Conservation (phyloP, 108 stramenopile genomes). For the Nitzschia sp. region DNA sequence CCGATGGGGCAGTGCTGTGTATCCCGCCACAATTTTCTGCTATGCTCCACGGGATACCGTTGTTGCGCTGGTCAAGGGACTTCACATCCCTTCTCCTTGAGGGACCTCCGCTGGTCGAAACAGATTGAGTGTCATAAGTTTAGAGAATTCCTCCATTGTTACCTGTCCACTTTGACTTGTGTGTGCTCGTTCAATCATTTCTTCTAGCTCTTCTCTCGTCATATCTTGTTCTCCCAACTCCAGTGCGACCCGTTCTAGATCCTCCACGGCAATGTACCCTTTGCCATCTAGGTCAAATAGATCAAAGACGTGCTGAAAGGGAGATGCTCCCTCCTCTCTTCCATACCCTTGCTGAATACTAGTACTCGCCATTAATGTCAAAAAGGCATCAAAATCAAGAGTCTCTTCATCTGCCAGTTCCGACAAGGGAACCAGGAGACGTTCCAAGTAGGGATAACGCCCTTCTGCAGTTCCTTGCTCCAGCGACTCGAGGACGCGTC, state of each 20-base stretch:
- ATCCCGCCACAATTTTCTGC: conserved; percentile 94
- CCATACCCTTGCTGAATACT: conserved; percentile 19
- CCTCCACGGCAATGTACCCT: conserved; percentile 91
- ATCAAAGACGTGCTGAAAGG: conserved; percentile 91
- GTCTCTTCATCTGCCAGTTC: conserved; percentile 14
- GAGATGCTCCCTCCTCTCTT: conserved; percentile 42
- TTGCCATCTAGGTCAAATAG: conserved; percentile 96
- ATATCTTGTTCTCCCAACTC: conserved; percentile 96
- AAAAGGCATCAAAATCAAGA: conserved; percentile 74
- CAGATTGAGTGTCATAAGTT: conserved; percentile 87
- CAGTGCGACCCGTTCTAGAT: conserved; percentile 92
- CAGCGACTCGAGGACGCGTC: conserved; percentile 16
- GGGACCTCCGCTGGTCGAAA: conserved; percentile 26
- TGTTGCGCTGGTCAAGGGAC: conserved; percentile 41
- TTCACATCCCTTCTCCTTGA: conserved; percentile 2
- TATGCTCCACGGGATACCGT: conserved; percentile 66
- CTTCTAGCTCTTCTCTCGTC: conserved; percentile 94
- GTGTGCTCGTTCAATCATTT: conserved; percentile 98
- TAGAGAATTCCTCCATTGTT: conserved; percentile 81
- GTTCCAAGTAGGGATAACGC: conserved; percentile 22
- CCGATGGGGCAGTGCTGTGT: conserved; percentile 90
- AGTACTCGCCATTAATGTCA: conserved; percentile 90
- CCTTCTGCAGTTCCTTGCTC: not conserved
- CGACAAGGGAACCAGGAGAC: conserved; percentile 14
- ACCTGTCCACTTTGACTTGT: conserved; percentile 85